Base-by-base conservation (phyloP, 2,329 filamentous ascomycete species). In the Venturia aucupariae region DNA sequence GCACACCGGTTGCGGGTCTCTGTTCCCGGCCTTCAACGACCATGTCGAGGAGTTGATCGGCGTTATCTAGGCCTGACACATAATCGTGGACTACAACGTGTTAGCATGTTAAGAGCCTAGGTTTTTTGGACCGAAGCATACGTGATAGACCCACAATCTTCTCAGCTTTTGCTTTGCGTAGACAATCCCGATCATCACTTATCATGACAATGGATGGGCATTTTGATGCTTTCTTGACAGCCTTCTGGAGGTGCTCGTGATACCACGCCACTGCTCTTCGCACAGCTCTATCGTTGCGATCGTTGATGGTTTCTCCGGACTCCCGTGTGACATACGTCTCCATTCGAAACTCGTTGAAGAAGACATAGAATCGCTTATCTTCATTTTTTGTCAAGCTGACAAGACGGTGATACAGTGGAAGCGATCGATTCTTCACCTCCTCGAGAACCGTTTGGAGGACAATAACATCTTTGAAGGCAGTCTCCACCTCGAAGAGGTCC, bases 361-460 rank as follows among this genome's bases (percentile, higher is more conserved):
- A 99, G 62, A 99, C 90, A 72, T 97, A 97, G 74, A 96, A 97
- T 64, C 93, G 86, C 81, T 99, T 99, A 68, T 96, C 92, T 71
- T 96, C 92, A 72, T 93, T 96, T 77, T 93, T 96, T 46, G 92
- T 96, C 68, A 99, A 81, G 27, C 89, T 87, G 69, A 97, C 86
- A 61, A 99, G 81, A 46, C 94, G 90, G 75, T 97, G 97, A 79
- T 97, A 99, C 44, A 99, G 84, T 51, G 94, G 94, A 67, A 97
- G 77, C 15, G 93, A 97, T 70, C 92, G 86, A 75, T 97, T 96
- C 73, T 92, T 90, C 66, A 99, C 84, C 78, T 99, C 94, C 76
- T 99, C 94, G 17, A 99, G 85, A 5, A 99, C 94, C 1, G 93
- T 96, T 76, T 99, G 94, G 65, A 99, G 80, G 61, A 99, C 88